Conservation (phyloP, 805 yeast genomes). For the Candida michaelii region DNA sequence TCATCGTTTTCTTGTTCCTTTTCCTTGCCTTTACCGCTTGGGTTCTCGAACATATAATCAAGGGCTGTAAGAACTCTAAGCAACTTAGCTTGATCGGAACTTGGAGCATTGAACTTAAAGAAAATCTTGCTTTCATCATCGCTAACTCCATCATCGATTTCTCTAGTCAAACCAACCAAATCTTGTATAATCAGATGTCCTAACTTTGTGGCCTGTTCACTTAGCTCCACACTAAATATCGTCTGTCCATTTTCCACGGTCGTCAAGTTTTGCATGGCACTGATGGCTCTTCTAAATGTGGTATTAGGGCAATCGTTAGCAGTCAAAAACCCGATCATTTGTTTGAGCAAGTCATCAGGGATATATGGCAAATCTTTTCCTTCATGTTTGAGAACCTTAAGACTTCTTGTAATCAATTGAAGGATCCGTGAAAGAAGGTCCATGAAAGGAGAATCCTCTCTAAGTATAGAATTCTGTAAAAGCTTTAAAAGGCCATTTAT, state of each 20-base stretch:
- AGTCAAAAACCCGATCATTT: slow-evolving; percentile 64
- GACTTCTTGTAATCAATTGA: slow-evolving; percentile 74
- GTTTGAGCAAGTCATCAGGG: slow-evolving; percentile 59
- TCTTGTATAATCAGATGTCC: slow-evolving; percentile 58
- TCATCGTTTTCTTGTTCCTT: slow-evolving; percentile 13
- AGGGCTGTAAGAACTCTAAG: slow-evolving; percentile 82
- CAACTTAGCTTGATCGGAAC: slow-evolving; percentile 87
- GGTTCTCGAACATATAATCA: slow-evolving; percentile 69
- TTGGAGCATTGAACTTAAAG: slow-evolving; percentile 69
- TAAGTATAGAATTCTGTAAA: slow-evolving; percentile 61
- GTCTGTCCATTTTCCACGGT: slow-evolving; percentile 57
- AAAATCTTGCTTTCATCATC: slow-evolving; percentile 53
- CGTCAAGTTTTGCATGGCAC: slow-evolving; percentile 76
- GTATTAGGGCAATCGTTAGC: slow-evolving; percentile 83
- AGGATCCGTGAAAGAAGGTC: slow-evolving; percentile 73
- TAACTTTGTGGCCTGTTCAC: slow-evolving; percentile 59
- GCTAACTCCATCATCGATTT: slow-evolving; percentile 37
- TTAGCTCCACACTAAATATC: slow-evolving; percentile 66
- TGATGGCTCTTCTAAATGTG: slow-evolving; percentile 80
- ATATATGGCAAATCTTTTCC: slow-evolving; percentile 56
- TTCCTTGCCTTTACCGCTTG: no score
- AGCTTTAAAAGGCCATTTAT: slow-evolving; percentile 65
- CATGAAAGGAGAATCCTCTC: slow-evolving; percentile 72
- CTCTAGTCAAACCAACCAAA: slow-evolving; percentile 47
- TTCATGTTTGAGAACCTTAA: slow-evolving; percentile 50